Conservation (phyloP, 805 yeast species). For the Kluyveromyces dobzhanskii region DNA sequence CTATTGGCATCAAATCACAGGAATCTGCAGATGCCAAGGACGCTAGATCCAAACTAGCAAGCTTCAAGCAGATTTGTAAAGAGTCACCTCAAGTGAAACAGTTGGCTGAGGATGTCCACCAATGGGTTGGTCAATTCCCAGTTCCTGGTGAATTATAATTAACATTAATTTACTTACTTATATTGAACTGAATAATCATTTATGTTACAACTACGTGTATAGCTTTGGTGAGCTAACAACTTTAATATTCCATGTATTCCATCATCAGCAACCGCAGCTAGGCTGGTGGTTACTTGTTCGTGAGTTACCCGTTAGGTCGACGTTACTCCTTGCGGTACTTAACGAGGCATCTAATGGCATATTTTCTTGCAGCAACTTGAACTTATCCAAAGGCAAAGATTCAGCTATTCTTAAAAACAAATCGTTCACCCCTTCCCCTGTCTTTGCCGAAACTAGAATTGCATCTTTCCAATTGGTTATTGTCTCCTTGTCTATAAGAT, state of each 20-base stretch:
- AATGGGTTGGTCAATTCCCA: conserved; percentile 70
- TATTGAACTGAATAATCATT: neutral
- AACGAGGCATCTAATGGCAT: neutral
- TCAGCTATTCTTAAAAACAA: conserved; percentile 38
- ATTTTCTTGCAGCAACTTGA: neutral
- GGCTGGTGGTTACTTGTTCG: neutral
- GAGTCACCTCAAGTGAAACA: conserved; percentile 52
- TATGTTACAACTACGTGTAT: no score
- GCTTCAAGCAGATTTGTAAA: conserved; percentile 64
- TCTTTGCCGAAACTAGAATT: conserved; percentile 45
- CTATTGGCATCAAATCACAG: conserved; percentile 50
- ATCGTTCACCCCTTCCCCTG: conserved; percentile 40
- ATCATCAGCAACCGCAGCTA: conserved; percentile 9
- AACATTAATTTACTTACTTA: neutral
- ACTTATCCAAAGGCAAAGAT: conserved; percentile 30
- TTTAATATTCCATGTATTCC: no score
- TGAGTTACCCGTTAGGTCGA: neutral
- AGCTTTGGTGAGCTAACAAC: no score
- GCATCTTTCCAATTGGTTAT: conserved; percentile 35
- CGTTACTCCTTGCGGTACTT: neutral
- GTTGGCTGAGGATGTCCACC: conserved; percentile 56
- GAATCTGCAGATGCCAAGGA: conserved; percentile 40
- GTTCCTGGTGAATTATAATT: conserved; percentile 70
- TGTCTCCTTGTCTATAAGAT: conserved; percentile 39
- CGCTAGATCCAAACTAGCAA: conserved; percentile 51